phyloP scores from a whole-genome alignment of 2,329 filamentous ascomycete genomes.

The Trichoderma sp. region DNA sequence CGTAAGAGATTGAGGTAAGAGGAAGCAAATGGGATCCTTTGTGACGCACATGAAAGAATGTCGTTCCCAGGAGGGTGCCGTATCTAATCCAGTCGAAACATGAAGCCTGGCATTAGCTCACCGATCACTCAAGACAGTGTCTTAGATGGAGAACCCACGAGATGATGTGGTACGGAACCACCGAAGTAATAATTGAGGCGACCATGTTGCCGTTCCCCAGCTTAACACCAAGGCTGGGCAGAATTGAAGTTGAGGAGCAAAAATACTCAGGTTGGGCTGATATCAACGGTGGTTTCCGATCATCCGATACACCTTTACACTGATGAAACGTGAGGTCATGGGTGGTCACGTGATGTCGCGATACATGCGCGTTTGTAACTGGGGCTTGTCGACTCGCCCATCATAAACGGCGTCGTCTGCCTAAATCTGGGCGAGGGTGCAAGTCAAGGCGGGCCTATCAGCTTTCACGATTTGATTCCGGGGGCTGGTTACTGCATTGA shows the following conservation, averaged over 20 bases:
- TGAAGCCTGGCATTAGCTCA: not conserved
- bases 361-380: slow-evolving; percentile 27
- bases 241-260: not conserved
- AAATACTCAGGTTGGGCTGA: not conserved
- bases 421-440: slow-evolving; percentile 24
- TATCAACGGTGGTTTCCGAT: not conserved
- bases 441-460: slow-evolving; percentile 18
- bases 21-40: not conserved
- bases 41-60: slow-evolving; percentile 72
- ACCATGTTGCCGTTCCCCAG: slow-evolving; percentile 38
- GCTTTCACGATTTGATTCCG: not conserved
- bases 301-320: not conserved
- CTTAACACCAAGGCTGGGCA: no score
- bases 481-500: not conserved
- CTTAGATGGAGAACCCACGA: slow-evolving; percentile 49
- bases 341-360: slow-evolving; percentile 34
- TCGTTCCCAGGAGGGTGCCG: slow-evolving; percentile 80
- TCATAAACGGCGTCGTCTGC: slow-evolving; percentile 21
- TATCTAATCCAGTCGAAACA: slow-evolving; percentile 54
- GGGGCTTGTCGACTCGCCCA: not conserved
- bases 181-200: slow-evolving; percentile 55
- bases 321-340: not conserved
- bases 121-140: not conserved
- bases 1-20: not conserved
- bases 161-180: slow-evolving; percentile 73